A percentile compares a stretch with the other conserved stretches of the same genome.
phyloP scores from a whole-genome alignment of 768 basidiomycete genomes.

The Tylopilus vinaceipallidus region DNA sequence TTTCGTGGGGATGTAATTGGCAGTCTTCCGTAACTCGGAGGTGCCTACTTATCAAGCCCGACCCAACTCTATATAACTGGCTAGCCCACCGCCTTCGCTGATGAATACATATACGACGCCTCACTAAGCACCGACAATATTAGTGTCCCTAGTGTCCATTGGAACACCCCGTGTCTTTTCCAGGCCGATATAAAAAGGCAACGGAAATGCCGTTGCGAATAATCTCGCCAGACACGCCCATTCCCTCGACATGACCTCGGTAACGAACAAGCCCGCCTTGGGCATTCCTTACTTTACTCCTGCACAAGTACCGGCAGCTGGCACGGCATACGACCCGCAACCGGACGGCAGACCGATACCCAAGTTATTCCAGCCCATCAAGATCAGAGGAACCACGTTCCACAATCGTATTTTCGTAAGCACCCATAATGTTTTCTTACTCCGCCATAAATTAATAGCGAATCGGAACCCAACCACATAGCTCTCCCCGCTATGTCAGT shows the following conservation, averaged over 20 bases:
- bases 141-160: not conserved
- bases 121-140: not conserved
- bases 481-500: conserved; percentile 61
- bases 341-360: conserved; percentile 40
- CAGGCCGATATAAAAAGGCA: conserved; percentile 5
- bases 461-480: conserved; percentile 9
- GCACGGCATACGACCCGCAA: conserved; percentile 43
- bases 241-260: conserved; percentile 5
- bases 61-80: no score
- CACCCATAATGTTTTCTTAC: not conserved
- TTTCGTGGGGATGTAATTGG: not conserved
- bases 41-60: no score
- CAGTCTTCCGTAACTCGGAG: no score
- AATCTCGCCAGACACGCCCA: not conserved
- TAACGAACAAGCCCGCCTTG: conserved; percentile 39
- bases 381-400: conserved; percentile 50
- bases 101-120: not conserved
- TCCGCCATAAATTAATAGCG: not conserved
- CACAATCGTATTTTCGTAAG: conserved; percentile 56
- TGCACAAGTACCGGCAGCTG: conserved; percentile 41
- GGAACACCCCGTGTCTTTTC: no score
- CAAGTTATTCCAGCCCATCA: conserved; percentile 52
- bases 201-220: not conserved
- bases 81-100: no score
- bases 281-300: conserved; percentile 47